Evolutionary conservation across 176 grass and related monocot genomes (phyloP), one percentile per base, ranked within the genome.

Genomic region (Paspalum notatum): DNA sequence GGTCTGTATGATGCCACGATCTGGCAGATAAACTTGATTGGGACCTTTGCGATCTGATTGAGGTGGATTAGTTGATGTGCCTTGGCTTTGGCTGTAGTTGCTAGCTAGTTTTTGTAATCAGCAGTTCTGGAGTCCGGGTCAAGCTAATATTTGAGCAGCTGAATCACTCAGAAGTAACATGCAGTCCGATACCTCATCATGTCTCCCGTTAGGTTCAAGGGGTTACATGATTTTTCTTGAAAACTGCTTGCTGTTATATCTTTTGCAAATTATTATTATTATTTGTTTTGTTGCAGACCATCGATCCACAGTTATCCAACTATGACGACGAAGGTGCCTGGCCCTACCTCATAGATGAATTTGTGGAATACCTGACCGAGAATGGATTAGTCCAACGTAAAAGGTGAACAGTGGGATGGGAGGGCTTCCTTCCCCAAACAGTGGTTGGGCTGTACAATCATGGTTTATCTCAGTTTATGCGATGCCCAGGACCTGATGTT

Each of bases 311-410:
- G 75, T 53, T 99, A 82, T 91, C 97, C 59, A 96, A 99, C 83
- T 99, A 91, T 0, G 97, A 99, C 0, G 93, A 91, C 67, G 93
- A 99, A 80, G 97, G 97, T 61, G 97, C 97, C 70, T 99, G 97
- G 97, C 97, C 97, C 38, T 99, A 99, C 82, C 88, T 99, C 58
- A 93, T 99, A 71, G 97, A 99, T 43, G 97, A 99, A 80, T 99
- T 99, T 49, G 97, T 99, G 61, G 97, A 99, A 46, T 99, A 96
- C 77, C 72, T 99, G 74, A 88, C 79, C 2, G 97, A 93, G 85
- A 99, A 90, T 57, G 93, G 87, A 39, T 86, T 91, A 9, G 91
- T 90, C 38, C 97, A 87, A 27, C 79, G 51, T 48, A 90, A 83
- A 44, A 89, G 85, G 46, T 84, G 72, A 99, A 85, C 63, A n/a